phyloP scores from a whole-genome alignment of 768 basidiomycete genomes.

The Cantharellus cinnabarinus region DNA sequence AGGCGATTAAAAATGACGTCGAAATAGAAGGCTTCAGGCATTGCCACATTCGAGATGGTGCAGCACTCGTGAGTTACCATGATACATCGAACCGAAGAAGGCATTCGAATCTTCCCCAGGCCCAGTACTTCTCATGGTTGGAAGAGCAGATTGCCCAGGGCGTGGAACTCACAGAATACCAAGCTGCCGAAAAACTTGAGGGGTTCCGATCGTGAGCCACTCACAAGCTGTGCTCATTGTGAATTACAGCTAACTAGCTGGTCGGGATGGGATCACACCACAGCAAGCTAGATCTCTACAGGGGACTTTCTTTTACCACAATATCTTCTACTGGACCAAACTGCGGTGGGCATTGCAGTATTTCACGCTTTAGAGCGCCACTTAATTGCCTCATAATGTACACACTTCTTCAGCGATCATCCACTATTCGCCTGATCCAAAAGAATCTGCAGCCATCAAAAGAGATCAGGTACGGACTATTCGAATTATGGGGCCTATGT shows the following conservation, averaged over 20 bases:
- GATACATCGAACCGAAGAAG: not conserved
- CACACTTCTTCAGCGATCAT: conserved; percentile 46
- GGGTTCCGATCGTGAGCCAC: conserved; percentile 52
- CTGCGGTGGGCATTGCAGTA: conserved; percentile 34
- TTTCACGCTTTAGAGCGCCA: not conserved
- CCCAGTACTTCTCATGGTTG: conserved; percentile 85
- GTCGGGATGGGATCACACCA: not conserved
- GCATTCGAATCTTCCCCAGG: conserved; percentile 11
- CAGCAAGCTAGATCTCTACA: conserved; percentile 62
- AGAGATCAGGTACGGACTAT: conserved; percentile 39
- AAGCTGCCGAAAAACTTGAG: conserved; percentile 63
- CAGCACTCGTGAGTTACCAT: conserved; percentile 31
- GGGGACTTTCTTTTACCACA: conserved; percentile 75
- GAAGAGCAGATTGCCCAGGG: conserved; percentile 59
- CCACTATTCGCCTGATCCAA: conserved; percentile 69
- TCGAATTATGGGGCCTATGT: not conserved
- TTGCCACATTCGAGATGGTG: conserved; percentile 76
- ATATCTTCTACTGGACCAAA: conserved; percentile 90
- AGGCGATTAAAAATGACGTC: conserved; percentile 56
- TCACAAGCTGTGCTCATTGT: not conserved
- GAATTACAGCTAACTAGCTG: not conserved
- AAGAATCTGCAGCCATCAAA: conserved; percentile 50
- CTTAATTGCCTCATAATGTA: not conserved
- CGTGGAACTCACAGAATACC: conserved; percentile 45
- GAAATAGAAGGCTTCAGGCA: conserved; percentile 84